A percentile compares a stretch with the other conserved stretches of the same genome.
Conservation (phyloP, 2,329 filamentous ascomycete species). For the Phaeosphaeriaceae sp. region DNA sequence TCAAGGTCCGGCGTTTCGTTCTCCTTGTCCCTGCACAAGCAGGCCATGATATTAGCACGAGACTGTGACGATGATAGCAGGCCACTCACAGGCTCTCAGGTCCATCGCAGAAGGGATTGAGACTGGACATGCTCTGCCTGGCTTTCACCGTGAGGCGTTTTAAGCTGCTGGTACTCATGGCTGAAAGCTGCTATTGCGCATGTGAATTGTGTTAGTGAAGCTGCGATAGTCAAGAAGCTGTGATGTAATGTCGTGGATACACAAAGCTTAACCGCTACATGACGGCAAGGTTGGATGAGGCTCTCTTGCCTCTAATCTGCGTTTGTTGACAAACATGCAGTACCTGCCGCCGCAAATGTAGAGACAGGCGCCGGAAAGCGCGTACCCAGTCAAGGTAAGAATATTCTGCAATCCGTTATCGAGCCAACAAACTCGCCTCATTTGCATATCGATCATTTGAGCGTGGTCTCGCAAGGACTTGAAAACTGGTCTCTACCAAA, state of each 20-base stretch:
- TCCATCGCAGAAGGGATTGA: constrained; percentile 28
- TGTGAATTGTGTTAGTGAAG: neutral
- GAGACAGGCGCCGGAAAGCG: neutral
- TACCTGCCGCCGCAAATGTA: neutral
- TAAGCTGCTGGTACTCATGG: constrained; percentile 30
- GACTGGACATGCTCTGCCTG: constrained; percentile 39
- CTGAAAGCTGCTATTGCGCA: neutral
- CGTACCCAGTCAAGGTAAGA: neutral
- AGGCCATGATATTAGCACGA: constrained; percentile 5
- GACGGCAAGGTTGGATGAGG: neutral
- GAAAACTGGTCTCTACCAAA: no score
- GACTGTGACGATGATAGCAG: neutral
- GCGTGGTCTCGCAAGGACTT: no score
- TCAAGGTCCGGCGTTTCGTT: constrained; percentile 16
- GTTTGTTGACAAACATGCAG: constrained; percentile 17
- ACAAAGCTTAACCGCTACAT: neutral
- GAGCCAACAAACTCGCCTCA: neutral
- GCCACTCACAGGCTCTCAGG: constrained; percentile 4
- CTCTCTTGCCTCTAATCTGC: constrained; percentile 4
- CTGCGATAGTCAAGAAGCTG: neutral
- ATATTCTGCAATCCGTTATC: neutral
- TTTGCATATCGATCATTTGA: no score
- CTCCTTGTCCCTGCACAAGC: constrained; percentile 9
- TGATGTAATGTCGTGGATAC: neutral
- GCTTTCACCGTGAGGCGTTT: constrained; percentile 34